These are phyloP conservation scores for Huntiella savannae DNA, from an alignment of 2,329 filamentous ascomycete genomes.

Conservation along the genomic window DNA sequence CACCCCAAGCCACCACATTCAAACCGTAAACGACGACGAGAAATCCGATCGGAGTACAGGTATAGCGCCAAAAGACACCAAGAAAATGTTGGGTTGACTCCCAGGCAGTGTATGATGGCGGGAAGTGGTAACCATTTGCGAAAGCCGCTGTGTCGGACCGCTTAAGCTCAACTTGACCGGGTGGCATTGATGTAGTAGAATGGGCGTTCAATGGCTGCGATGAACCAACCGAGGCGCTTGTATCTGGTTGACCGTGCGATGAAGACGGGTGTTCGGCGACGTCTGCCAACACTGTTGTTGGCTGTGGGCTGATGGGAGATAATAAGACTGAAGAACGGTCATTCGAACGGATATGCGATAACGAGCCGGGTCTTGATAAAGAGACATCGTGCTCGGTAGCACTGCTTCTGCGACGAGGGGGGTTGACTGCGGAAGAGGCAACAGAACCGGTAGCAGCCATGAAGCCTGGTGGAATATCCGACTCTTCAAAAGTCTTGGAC, in stretches of 20 bases:
- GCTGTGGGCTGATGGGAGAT: background rate
- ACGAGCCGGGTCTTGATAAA: conserved; percentile 2
- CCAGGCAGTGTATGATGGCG: conserved; percentile 38
- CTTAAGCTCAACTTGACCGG: background rate
- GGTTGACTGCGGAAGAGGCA: conserved; percentile 21
- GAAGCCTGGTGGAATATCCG: conserved; percentile 28
- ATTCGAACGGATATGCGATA: conserved; percentile 4
- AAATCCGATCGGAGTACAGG: conserved; percentile 57
- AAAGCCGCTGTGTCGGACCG: conserved; percentile 23
- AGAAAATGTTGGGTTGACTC: conserved; percentile 39
- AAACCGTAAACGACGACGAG: conserved; percentile 60
- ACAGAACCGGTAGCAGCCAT: conserved; percentile 28
- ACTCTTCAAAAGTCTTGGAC: conserved; percentile 25
- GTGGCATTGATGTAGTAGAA: background rate
- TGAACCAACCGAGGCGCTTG: background rate
- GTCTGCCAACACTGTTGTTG: conserved; percentile 1
- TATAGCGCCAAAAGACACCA: conserved; percentile 50
- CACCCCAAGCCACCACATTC: conserved; percentile 75
- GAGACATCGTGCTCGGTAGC: conserved; percentile 9
- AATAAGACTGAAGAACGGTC: background rate
- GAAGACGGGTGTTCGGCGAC: conserved; percentile 7
- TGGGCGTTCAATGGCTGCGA: background rate
- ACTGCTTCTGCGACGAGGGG: conserved; percentile 7
- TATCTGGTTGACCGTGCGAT: background rate
- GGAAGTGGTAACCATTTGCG: conserved; percentile 47